Base-by-base conservation (phyloP, 2,329 filamentous ascomycete genomes). In the Trichoderma afroharzianum region DNA sequence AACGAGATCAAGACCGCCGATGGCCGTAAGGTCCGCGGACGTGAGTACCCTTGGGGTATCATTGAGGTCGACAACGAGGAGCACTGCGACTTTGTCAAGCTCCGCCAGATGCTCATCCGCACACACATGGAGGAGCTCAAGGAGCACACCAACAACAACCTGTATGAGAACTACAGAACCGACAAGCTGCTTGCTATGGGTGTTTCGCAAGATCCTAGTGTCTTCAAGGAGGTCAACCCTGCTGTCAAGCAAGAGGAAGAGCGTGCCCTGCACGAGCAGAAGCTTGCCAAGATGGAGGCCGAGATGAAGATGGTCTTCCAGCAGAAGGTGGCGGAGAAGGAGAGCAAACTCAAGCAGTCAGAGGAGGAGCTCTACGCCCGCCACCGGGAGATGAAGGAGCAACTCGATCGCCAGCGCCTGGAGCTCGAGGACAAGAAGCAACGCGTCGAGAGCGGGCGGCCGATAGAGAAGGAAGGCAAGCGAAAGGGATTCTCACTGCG, bases 281-380 rank as follows among this genome's bases (percentile, higher is more conserved):
- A 99, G 88, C 93, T 99, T 78, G 94, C 95, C 83, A 99, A 99
- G 93, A 99, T 99, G 96, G 96, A 99, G 85, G 91, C 94, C 80
- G 96, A 99, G 85, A 99, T 99, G 96, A 99, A 99, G 93, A 97
- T 98, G 93, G 96, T 99, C 77, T 99, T 99, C 94, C 96, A 98
- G 84, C 96, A 99, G 83, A 99, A 99, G 92, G 96, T 99, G 36
- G 91, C 94, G 76, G 96, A 99, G 85, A 99, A 99, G 88, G 96
- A 99, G 86, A 97, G 94, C 90, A 99, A 99, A 86, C 88, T 99
- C 82, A 97, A 97, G 87, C 96, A 98, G 86, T 97, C 94, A 88
- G 96, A 99, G 84, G 96, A 99, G 83, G 96, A 99, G 88, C 87
- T 99, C 72, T 98, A 98, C 81, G 95, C 96, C 76, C 92, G 96